Evolutionary conservation across 2,329 filamentous ascomycete species (phyloP), one percentile per base, ranked within the genome.

Genomic region (Colletotrichum cereale): DNA sequence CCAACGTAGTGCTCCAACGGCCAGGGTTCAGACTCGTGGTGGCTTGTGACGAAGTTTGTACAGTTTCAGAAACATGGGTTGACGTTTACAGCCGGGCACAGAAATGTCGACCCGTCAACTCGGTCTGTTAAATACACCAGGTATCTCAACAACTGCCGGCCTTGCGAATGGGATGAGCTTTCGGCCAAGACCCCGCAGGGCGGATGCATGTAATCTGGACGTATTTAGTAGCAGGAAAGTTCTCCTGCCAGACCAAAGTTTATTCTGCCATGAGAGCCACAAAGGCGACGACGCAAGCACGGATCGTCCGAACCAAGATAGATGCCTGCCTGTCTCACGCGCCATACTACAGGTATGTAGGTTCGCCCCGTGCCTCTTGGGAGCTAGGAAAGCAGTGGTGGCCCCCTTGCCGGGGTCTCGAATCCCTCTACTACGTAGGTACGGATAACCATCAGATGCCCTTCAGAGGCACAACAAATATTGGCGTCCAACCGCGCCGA

Each of bases 361-460:
- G 18, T n/a, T 18, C 21, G 48, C 34, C 42, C 52, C 31, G 38
- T 31, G 31, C 53, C 55, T 38, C 31, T 55, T 6, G 26, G 40
- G 48, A 26, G 42, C 26, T 29, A 7, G 38, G 24, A 26, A 55
- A 47, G 34, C 18, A 61, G 34, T 5, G 36, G 26, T 44, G 12
- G 24, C 18, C 58, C 42, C 31, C 52, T 24, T 31, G 53, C 26
- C 21, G 34, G 60, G 50, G 47, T 60, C 60, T 60, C 38, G 52
- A 55, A 55, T 42, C 47, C 47, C 47, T 24, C 31, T 29, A n/a
- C n/a, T n/a, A n/a, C n/a, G n/a, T n/a, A 58, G 40, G 42, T 42
- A 34, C 31, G 31, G 56, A 18, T 11, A 12, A 56, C 36, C 38
- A 69, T 48, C 38, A 63, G 65, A 63, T 60, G 58, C 58, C 38